Conservation (phyloP, 345 rosid species). For the Sisymbrium altissimum region DNA sequence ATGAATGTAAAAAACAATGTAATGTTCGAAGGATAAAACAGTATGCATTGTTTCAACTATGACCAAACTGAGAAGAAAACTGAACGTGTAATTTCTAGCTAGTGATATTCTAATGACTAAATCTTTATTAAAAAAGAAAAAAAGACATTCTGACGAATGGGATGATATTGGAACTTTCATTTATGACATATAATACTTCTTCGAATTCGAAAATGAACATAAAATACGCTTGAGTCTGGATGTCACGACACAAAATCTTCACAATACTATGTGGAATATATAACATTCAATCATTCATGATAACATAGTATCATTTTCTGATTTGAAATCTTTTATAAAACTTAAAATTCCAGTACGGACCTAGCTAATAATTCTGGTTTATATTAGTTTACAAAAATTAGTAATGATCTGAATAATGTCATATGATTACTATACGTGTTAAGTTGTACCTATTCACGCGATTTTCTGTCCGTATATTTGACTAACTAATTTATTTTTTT, state of each 20-base stretch:
- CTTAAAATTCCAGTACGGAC: background rate
- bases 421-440: background rate
- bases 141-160: background rate
- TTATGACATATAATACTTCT: background rate
- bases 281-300: background rate
- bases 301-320: background rate
- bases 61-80: background rate
- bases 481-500: background rate
- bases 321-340: background rate
- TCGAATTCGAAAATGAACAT: background rate
- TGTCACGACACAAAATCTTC: constrained; percentile 6
- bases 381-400: background rate
- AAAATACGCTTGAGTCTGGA: constrained; percentile 3
- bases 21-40: background rate
- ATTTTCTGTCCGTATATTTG: background rate
- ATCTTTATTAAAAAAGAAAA: too few relatives aligned
- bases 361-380: background rate
- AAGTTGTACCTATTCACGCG: background rate
- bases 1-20: background rate
- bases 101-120: background rate
- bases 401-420: background rate
- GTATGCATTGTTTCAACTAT: background rate
- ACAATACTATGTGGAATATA: background rate
- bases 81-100: background rate
- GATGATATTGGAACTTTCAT: background rate